phyloP scores from a whole-genome alignment of 148 eudicot genomes.

The Arctostaphylos glauca region DNA sequence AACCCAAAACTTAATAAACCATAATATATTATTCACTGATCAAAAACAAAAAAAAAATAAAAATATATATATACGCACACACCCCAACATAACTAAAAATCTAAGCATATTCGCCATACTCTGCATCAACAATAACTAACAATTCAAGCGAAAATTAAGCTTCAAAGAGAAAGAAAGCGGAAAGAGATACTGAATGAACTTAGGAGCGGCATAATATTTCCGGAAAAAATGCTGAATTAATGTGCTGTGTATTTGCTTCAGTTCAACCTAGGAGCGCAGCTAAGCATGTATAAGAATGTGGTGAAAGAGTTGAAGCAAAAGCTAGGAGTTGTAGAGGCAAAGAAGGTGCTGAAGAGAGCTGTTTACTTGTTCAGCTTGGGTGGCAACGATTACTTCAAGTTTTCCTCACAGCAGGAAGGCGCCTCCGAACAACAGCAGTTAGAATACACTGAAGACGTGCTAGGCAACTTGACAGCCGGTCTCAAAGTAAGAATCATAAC shows the following conservation, averaged over 20 bases:
- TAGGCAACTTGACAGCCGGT: constrained; percentile 15
- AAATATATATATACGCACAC: too few species aligned
- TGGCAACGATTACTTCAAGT: constrained; percentile 19
- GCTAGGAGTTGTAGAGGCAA: constrained; percentile 29
- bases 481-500: constrained; percentile 3
- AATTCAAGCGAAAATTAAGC: too few species aligned
- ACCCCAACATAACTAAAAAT: too few species aligned
- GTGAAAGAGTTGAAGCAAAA: constrained; percentile 34
- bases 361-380: constrained; percentile 20
- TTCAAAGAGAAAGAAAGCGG: too few species aligned
- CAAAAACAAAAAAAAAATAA: too few species aligned
- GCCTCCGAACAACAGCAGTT: not conserved
- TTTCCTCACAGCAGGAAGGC: not conserved
- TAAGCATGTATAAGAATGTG: constrained; percentile 32
- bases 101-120: too few species aligned
- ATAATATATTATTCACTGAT: too few species aligned
- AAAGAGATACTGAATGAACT: too few species aligned
- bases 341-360: not conserved
- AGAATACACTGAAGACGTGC: not conserved
- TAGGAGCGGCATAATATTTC: too few species aligned
- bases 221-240: not conserved
- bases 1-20: too few species aligned
- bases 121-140: too few species aligned
- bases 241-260: constrained; percentile 7
- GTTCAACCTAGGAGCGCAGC: constrained; percentile 41